Base-by-base conservation (phyloP, 176 grass and related monocot genomes). In the Ananas comosus region DNA sequence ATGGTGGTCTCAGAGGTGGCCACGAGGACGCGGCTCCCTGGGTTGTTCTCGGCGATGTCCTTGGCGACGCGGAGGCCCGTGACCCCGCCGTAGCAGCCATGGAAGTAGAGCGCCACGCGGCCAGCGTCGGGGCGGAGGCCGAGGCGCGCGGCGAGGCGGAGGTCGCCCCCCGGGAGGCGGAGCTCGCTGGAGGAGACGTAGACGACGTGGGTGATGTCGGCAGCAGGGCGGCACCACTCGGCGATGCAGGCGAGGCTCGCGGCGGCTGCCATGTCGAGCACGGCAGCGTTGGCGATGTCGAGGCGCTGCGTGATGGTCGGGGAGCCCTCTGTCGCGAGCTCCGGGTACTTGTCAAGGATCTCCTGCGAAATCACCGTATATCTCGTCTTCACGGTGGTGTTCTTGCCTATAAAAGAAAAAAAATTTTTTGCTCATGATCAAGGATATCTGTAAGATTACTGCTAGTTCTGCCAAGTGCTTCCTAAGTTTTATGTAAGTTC, bases 21-120 rank as follows among this genome's bases (percentile, higher is more conserved):
- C 51, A 96, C 52, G 64, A 92, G 82, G 24, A 92, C 81, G 48
- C 88, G 86, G 65, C 88, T 80, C 18, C 93, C 88, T 47, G 88
- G 81, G 52, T 89, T 96, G 81, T 92, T 96, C 79, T 89, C 92
- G 16, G 92, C 88, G 65, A 96, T 83, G 81, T 96, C 93, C 86
- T 96, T 96, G 73, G 93, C 93, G 4, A 88, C 81, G 48, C 89
- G 81, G 71, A 96, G 88, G 54, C 83, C 88, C 0, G 93, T 80
- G 14, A 81, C 86, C n/a, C 93, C 88, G 33, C 88, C 88, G 10
- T 85, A 96, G 81, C 92, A 96, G 12, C 88, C 88, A 54, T 86
- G 80, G 80, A 87, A 92, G 70, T 86, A 73, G 71, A 96, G 80
- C 75, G 85, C 82, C 66, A 85, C 81, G n/a, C 93, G 83, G 24